Conservation (phyloP, 305 asterid species). For the Solanum aculeatissimum region DNA sequence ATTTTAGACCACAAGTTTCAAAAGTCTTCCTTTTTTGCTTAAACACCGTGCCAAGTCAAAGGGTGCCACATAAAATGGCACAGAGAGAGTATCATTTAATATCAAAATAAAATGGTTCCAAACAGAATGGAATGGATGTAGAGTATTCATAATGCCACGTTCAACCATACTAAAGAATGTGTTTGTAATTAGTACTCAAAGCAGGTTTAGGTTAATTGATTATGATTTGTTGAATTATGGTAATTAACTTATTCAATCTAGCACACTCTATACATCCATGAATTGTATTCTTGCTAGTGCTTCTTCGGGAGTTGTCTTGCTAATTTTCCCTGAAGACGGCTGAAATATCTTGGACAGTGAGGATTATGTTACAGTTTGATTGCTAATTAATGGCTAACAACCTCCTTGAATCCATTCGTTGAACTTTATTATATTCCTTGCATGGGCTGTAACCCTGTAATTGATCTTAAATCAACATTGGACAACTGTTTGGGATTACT, state of each 20-base stretch:
- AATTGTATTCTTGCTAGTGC: neutral
- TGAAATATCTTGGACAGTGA: neutral
- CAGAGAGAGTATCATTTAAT: neutral
- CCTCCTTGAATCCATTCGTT: neutral
- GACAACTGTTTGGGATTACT: neutral
- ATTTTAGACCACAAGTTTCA: too few species aligned
- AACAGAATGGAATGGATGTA: neutral
- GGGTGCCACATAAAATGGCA: too few species aligned
- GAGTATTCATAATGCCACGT: neutral
- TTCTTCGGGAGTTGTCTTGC: neutral
- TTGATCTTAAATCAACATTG: neutral
- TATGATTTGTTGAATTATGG: neutral
- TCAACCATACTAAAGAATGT: neutral
- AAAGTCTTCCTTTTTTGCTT: too few species aligned
- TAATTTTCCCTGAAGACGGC: neutral
- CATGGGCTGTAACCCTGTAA: neutral
- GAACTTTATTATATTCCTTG: neutral
- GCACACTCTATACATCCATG: neutral
- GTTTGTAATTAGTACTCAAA: neutral
- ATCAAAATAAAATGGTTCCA: neutral
- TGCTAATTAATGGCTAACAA: neutral
- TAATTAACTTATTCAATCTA: neutral
- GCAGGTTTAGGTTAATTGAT: neutral
- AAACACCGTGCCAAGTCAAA: too few species aligned
- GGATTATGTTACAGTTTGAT: neutral